These are phyloP conservation scores for Macrophomina pseudophaseolina DNA, from an alignment of 2,329 filamentous ascomycete species.

Conservation along the genomic window DNA sequence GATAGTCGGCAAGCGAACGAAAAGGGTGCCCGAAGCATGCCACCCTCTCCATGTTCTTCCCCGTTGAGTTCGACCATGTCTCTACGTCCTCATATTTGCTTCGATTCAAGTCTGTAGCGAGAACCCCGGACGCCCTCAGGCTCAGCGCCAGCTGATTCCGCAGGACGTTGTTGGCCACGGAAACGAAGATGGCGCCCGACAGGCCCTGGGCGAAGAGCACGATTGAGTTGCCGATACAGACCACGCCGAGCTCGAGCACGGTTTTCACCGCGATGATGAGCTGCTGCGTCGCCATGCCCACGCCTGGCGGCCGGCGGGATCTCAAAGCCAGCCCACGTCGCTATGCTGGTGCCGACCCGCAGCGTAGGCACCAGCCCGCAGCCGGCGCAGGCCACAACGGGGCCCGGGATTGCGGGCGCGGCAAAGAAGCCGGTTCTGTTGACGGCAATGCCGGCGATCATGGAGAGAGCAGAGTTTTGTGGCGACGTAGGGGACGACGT, in stretches of 20 bases:
- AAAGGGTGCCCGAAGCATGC: too few species aligned
- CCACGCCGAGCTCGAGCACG: constrained; percentile 47
- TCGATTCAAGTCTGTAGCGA: too few species aligned
- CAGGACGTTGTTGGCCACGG: constrained; percentile 48
- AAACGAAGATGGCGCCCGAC: constrained; percentile 46
- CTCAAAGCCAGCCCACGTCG: constrained; percentile 40
- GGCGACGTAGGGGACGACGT: constrained; percentile 46
- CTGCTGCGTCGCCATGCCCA: constrained; percentile 30
- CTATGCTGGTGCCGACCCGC: constrained; percentile 25
- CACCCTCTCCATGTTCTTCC: too few species aligned
- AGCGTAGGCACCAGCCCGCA: constrained; percentile 36
- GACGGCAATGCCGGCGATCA: not conserved
- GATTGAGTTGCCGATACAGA: constrained; percentile 52
- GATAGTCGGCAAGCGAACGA: too few species aligned
- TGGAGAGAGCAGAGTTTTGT: not conserved
- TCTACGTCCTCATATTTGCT: too few species aligned
- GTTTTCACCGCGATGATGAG: constrained; percentile 32
- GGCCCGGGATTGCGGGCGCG: constrained; percentile 52
- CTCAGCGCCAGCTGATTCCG: too few species aligned
- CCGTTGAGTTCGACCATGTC: too few species aligned
- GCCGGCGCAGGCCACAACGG: constrained; percentile 46
- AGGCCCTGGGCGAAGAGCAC: constrained; percentile 51
- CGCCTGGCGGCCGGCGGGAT: constrained; percentile 32
- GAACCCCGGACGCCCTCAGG: too few species aligned
- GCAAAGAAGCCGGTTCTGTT: constrained; percentile 50